phyloP scores from a whole-genome alignment of 177 flowering plant genomes.

The Vitis hybrid region DNA sequence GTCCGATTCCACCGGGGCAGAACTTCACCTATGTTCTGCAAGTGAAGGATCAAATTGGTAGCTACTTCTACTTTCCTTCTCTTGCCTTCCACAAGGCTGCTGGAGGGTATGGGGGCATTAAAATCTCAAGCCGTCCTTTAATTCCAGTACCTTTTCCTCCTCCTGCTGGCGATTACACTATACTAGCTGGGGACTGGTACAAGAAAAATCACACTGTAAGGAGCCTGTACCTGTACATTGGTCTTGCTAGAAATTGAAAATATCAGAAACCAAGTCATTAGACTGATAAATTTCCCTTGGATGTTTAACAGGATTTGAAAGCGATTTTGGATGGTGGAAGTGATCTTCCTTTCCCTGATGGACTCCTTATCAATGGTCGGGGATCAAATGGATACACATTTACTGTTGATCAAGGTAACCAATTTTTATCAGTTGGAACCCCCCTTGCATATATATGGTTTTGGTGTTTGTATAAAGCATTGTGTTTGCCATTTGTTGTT shows the following conservation, averaged over 20 bases:
- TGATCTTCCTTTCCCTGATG: conserved; percentile 73
- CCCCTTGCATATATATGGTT: neutral
- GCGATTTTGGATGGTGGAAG: conserved; percentile 62
- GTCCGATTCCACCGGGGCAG: conserved; percentile 57
- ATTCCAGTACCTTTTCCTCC: conserved; percentile 62
- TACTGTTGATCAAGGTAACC: conserved; percentile 67
- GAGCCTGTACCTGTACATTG: neutral
- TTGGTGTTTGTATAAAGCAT: neutral
- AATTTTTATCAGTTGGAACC: neutral
- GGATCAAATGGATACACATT: conserved; percentile 60
- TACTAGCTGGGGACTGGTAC: conserved; percentile 62
- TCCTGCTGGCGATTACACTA: conserved; percentile 53
- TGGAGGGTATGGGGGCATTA: conserved; percentile 56
- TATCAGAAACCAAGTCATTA: neutral
- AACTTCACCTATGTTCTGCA: conserved; percentile 60
- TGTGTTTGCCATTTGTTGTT: neutral
- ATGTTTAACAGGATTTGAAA: conserved; percentile 48
- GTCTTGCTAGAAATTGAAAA: neutral
- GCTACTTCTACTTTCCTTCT: conserved; percentile 61
- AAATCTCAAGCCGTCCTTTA: conserved; percentile 38
- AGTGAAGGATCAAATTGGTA: conserved; percentile 67
- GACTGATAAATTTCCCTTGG: neutral
- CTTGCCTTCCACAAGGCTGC: conserved; percentile 66
- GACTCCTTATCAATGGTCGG: conserved; percentile 78
- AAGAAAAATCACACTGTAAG: conserved; percentile 50